Percentiles rank a stretch among this genome's conserved stretches.
These are phyloP conservation scores for Dipodascopsis tothii DNA, from an alignment of 805 yeast species.

Conservation along the genomic window DNA sequence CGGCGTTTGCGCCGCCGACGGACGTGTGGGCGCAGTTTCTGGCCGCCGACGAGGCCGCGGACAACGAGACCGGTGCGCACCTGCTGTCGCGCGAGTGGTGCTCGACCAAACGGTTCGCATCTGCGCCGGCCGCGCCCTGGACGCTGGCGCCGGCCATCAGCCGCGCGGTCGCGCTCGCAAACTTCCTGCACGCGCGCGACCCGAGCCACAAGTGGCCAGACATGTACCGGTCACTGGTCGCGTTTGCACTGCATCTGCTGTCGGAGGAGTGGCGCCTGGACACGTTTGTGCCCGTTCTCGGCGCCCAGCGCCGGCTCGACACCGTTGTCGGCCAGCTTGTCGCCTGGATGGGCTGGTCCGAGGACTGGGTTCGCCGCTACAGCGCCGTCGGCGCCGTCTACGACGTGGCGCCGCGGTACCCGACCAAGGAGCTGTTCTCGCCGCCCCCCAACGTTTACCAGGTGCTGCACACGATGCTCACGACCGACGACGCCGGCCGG, in stretches of 20 bases:
- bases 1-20: neutral
- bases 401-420: conserved; percentile 7
- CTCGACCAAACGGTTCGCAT: neutral
- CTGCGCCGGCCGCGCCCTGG: neutral
- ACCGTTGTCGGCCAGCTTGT: conserved; percentile 53
- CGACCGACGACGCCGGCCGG: too few species aligned
- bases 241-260: conserved; percentile 63
- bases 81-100: neutral
- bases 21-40: neutral
- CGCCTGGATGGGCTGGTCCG: conserved; percentile 68
- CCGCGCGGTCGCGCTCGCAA: neutral
- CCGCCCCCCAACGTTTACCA: conserved; percentile 12
- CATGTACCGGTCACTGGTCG: conserved; percentile 28
- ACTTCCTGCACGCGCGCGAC: neutral
- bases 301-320: conserved; percentile 37
- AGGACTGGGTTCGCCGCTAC: conserved; percentile 42
- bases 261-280: conserved; percentile 69
- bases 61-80: neutral
- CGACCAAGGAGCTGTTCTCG: neutral
- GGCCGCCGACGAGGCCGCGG: neutral
- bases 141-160: neutral
- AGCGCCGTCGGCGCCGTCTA: too few species aligned
- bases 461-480: conserved; percentile 4
- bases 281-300: conserved; percentile 32
- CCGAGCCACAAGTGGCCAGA: neutral